Evolutionary conservation across 331 rosid genomes (phyloP), one percentile per base, ranked within the genome.

Genomic region (Spiraea crenata): DNA sequence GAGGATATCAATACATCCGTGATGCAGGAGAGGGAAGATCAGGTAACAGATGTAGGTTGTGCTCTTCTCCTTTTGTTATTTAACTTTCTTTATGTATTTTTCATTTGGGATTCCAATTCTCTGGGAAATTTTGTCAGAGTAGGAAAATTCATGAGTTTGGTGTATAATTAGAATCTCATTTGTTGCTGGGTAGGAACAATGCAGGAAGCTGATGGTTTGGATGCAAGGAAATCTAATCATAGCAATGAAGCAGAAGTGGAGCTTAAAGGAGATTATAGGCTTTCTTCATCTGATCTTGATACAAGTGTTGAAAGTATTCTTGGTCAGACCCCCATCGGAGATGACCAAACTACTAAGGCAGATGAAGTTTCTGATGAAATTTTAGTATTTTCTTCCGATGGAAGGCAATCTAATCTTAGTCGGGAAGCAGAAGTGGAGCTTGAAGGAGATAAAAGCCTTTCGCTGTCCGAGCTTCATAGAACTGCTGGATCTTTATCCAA

Each of bases 11-110:
- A 71, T 61, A 66, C 70, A 60, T 83, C 74, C 77, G 75, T 73
- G 83, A 62, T 59, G 78, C 88, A 72, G 79, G 76, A 84, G 65
- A 79, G 86, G 81, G 96, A 86, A 80, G 90, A 87, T 85, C 93
- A 89, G 90, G 96, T 89, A 91, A 85, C 86, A 76, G 87, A 89
- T 89, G 82, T 91, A 90, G 90, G 96, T 91, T 87, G 93, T 89
- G 82, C 96, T 83, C 91, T 82, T 83, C 74, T 84, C 81, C 85
- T 79, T 78, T 82, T 74, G 65, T 69, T 63, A 64, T 54, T 63
- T 13, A 46, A n/a, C 57, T 63, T 59, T 47, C 67, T 52, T 19
- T 20, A 67, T 34, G 2, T 61, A 19, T 46, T 71, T 41, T 41
- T 19, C 13, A 19, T 55, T 31, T 61, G 48, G 35, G 31, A 25